Evolutionary conservation across 495 filamentous ascomycete genomes (phyloP).

Genomic region (Annulohypoxylon stygium): DNA sequence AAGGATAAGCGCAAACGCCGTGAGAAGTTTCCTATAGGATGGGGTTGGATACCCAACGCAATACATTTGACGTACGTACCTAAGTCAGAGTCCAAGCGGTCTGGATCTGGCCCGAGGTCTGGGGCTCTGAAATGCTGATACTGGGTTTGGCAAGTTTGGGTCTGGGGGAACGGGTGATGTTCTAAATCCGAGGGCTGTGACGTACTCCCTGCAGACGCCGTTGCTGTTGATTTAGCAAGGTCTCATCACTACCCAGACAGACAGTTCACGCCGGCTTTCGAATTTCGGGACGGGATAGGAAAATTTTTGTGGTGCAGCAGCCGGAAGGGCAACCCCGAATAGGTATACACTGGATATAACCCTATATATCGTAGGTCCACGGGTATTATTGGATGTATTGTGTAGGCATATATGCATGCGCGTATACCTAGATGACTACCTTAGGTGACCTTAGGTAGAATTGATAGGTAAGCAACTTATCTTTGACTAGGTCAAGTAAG

Average conservation of each 20-base stretch:
- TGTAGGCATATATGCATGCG: slow-evolving; percentile 14
- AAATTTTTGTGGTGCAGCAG: slow-evolving; percentile 38
- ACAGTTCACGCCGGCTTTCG: slow-evolving; percentile 18
- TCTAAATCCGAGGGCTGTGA: slow-evolving; percentile 41
- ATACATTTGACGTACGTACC: slow-evolving; percentile 19
- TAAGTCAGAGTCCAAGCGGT: slow-evolving; percentile 43
- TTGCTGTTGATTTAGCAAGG: slow-evolving; percentile 28
- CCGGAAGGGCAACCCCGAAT: slow-evolving; percentile 37
- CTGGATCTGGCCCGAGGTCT: slow-evolving; percentile 15
- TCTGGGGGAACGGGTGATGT: slow-evolving; percentile 34
- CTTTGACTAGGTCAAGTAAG: slow-evolving; percentile 22
- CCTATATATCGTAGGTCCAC: neutral
- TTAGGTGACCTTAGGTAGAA: slow-evolving; percentile 7
- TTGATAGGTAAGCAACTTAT: slow-evolving; percentile 8
- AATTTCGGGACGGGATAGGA: slow-evolving; percentile 29
- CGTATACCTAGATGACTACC: slow-evolving; percentile 5
- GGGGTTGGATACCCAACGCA: slow-evolving; percentile 41
- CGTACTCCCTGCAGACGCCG: slow-evolving; percentile 39
- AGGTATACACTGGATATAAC: slow-evolving; percentile 21
- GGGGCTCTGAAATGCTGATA: neutral
- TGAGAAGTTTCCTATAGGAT: slow-evolving; percentile 1
- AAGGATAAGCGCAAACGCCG: slow-evolving; percentile 15
- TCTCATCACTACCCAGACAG: slow-evolving; percentile 36
- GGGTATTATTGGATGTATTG: slow-evolving; percentile 14
- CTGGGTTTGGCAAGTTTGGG: neutral